These are phyloP conservation scores for Agapanthus africanus DNA, from an alignment of 106 monocot species.

Conservation along the genomic window DNA sequence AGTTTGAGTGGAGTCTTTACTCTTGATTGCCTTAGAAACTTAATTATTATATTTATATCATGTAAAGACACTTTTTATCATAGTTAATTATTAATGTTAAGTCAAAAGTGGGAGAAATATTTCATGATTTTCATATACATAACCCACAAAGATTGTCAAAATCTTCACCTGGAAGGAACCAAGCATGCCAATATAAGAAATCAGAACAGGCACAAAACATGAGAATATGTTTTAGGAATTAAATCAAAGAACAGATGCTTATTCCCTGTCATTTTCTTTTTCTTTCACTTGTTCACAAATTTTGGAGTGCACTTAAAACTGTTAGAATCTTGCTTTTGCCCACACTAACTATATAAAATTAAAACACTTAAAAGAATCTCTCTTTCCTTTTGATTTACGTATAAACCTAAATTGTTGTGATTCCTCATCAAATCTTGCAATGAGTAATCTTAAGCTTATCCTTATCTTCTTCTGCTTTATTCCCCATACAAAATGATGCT, in stretches of 20 bases:
- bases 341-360: not conserved
- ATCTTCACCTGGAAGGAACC: not conserved
- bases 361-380: not conserved
- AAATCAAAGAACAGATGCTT: not conserved
- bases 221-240: not conserved
- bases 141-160: not conserved
- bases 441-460: not conserved
- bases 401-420: no score
- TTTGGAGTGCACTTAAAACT: not conserved
- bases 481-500: no score
- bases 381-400: not conserved
- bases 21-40: no score
- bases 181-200: not conserved
- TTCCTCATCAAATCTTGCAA: no score
- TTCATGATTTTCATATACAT: not conserved
- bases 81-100: no score
- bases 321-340: not conserved
- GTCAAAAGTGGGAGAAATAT: no score
- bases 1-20: no score
- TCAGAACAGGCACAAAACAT: not conserved
- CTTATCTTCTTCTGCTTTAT: not conserved
- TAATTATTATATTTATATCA: no score
- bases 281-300: not conserved
- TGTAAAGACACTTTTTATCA: no score
- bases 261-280: not conserved